Percentiles rank a stretch among this genome's conserved stretches.
These are phyloP conservation scores for Houttuynia cordata DNA, from an alignment of 164 flowering plant genomes.

Conservation along the genomic window DNA sequence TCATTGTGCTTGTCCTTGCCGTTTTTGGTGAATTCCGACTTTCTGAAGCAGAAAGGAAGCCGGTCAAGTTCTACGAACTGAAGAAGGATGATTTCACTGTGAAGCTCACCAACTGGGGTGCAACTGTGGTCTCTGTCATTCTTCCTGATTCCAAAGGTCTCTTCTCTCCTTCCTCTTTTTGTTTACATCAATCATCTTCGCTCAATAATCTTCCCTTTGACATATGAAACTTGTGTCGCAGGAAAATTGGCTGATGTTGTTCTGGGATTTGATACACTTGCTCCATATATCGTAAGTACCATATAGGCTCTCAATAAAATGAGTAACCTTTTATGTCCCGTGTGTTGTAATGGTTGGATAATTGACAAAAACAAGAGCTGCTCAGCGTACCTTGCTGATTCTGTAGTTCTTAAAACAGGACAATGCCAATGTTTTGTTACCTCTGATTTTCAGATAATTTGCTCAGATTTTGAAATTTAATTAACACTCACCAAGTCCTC, in stretches of 20 bases:
- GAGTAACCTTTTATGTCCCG: too few relatives aligned
- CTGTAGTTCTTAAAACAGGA: too few relatives aligned
- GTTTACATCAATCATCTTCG: background rate
- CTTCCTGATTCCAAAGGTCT: constrained; percentile 68
- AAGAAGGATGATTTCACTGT: constrained; percentile 44
- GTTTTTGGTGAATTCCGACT: constrained; percentile 1
- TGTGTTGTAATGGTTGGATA: too few relatives aligned
- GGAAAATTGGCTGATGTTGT: constrained; percentile 70
- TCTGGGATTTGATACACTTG: constrained; percentile 53
- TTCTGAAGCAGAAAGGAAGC: constrained; percentile 4
- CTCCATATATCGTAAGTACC: constrained; percentile 12
- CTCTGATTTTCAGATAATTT: too few relatives aligned
- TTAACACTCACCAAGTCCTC: too few relatives aligned
- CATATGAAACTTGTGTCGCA: constrained; percentile 10
- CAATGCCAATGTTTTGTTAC: too few relatives aligned
- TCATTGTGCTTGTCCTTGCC: constrained; percentile 7
- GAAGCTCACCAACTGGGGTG: constrained; percentile 75
- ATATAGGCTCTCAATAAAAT: too few relatives aligned
- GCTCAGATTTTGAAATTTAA: too few relatives aligned
- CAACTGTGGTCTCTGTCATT: constrained; percentile 44
- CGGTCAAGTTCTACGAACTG: constrained; percentile 35
- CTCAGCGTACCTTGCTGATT: too few relatives aligned
- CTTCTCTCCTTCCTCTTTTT: background rate
- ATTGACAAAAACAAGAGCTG: too few relatives aligned
- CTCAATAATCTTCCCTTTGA: background rate